Conservation (phyloP, 371 early-diverging fungal species). For the Conidiobolus incongruus region DNA sequence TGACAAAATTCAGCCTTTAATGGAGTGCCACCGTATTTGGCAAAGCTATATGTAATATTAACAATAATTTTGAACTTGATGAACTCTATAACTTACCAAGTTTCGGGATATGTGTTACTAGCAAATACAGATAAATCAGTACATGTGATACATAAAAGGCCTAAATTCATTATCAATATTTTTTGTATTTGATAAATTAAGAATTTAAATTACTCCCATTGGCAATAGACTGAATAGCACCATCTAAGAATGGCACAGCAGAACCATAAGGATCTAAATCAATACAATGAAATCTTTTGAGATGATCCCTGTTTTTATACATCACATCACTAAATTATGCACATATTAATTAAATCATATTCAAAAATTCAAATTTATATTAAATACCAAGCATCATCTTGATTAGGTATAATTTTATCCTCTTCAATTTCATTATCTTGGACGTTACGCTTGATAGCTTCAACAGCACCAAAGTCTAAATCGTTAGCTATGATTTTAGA, state of each 20-base stretch:
- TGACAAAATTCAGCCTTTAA: slow-evolving; percentile 60
- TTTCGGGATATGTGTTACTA: slow-evolving; percentile 73
- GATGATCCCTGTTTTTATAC: slow-evolving; percentile 41
- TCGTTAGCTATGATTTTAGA: slow-evolving; percentile 85
- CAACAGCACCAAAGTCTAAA: slow-evolving; percentile 71
- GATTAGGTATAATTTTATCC: slow-evolving; percentile 48
- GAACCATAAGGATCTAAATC: slow-evolving; percentile 99
- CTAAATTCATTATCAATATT: too few species aligned
- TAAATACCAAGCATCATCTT: slow-evolving; percentile 64
- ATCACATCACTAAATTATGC: slow-evolving; percentile 42
- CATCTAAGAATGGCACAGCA: slow-evolving; percentile 92
- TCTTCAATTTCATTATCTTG: slow-evolving; percentile 55
- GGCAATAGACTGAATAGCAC: slow-evolving; percentile 79
- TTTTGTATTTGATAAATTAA: too few species aligned
- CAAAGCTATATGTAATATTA: slow-evolving; percentile 25
- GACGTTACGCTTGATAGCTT: slow-evolving; percentile 76
- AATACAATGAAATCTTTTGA: slow-evolving; percentile 51
- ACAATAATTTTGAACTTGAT: background rate
- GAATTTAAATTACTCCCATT: slow-evolving; percentile 60
- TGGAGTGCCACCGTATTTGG: slow-evolving; percentile 90
- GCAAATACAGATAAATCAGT: slow-evolving; percentile 97
- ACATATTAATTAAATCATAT: too few species aligned
- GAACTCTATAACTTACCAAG: slow-evolving; percentile 30
- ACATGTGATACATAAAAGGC: slow-evolving; percentile 96
- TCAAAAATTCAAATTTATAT: too few species aligned